Base-by-base conservation (phyloP, 352 stramenopile genomes). In the Pythium oligandrum region DNA sequence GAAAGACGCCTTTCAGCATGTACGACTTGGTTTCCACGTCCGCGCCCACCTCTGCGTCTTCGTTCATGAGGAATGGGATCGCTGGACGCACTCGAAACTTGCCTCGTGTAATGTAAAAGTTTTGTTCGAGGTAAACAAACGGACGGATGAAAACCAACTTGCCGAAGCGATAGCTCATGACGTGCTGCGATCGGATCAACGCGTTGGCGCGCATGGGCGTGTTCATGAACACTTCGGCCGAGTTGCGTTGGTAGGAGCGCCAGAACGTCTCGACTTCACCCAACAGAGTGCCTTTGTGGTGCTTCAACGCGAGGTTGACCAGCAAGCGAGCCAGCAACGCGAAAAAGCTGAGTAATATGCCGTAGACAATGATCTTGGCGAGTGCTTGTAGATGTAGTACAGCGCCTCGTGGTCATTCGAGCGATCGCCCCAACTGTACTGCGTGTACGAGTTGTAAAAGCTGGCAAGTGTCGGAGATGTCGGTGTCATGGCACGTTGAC, bases 111-210 rank as follows among this genome's bases (percentile, higher is more conserved):
- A n/a, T n/a, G n/a, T n/a, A n/a, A n/a, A n/a, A n/a, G 51, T 68
- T 61, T 33, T 68, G 55, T 47, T 64, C 51, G n/a, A 68, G 48
- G 47, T 68, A 63, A 30, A 68, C 50, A 38, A 68, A 64, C 17
- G 61, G 61, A 2, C 55, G 61, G 48, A 64, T 63, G 46, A 60
- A 64, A 31, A 68, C 51, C n/a, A 55, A 36, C 11, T 49, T 56
- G 35, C 50, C 61, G 37, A 68, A 60, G 50, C 61, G 61, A 43
- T 68, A 60, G 36, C 39, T 53, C 60, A 68, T 68, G 17, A 55
- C 31, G 26, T 10, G 8, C 35, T 68, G 55, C 40, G 60, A 68
- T 4, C 60, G 60, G 4, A 68, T 36, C 11, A 64, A 46, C 2
- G 60, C 60, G 31, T 68, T 68, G 31, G 60, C 55, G n/a, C 60